Evolutionary conservation across 164 flowering plant genomes (phyloP), one percentile per base, ranked within the genome.

Genomic region (Stephania cephalantha): DNA sequence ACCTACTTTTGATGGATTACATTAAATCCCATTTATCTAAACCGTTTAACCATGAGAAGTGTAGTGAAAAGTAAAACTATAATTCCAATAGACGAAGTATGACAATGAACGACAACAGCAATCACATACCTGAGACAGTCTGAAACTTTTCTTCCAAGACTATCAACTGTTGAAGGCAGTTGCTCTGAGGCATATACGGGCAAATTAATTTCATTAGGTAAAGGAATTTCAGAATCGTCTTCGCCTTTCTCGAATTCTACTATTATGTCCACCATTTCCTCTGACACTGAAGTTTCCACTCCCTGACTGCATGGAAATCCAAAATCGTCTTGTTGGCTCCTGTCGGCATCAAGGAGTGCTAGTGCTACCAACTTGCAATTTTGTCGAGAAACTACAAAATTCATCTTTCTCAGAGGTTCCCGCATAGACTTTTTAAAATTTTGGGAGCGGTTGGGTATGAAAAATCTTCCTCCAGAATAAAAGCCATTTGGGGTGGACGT

Each of bases 111-210:
- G 15, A 64, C 30, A 10, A 6, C 31, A 71, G 42, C 6, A 13
- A 46, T 31, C 48, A 48, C 73, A 76, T 86, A 92, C 99, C 98
- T 93, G 88, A 86, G 88, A 71, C 90, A 75, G 72, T 80, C 88
- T 50, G 86, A 84, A 72, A 77, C 82, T 48, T 66, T 63, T 46
- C 74, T 75, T 52, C 75, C 84, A 0, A 65, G 17, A 53, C 78
- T 72, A 68, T 77, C 74, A 63, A 73, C 79, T 6, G 70, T 50
- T 67, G 79, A 77, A n/a, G 74, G 72, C n/a, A 58, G 67, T 65
- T 81, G 48, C 31, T 84, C 85, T 55, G 82, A 77, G 65, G 82
- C 92, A 72, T 46, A 30, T 80, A 95, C 77, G 29, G 86, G 79
- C 61, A 95, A 71, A 83, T 75, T 80, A 70, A 91, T 30, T 9